Evolutionary conservation across 257 asterid species (phyloP).

Genomic region (Coffea eugenioides): DNA sequence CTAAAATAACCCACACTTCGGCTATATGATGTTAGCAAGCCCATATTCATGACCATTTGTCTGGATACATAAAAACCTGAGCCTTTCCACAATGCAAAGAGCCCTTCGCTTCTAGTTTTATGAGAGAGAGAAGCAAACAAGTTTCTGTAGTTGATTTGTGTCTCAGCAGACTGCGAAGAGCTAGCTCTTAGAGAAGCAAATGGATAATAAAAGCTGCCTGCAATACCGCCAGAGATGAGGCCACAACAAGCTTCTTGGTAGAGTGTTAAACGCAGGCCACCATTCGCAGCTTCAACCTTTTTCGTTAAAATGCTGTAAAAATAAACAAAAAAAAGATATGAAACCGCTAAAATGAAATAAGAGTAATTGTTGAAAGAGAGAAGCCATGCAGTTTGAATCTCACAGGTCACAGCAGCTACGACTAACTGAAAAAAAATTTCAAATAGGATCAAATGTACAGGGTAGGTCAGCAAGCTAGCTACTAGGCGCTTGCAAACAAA

Average conservation of each 20-base stretch:
- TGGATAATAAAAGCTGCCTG: slow-evolving; percentile 6
- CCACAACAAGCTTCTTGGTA: slow-evolving; percentile 21
- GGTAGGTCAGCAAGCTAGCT: neutral
- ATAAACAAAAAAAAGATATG: neutral
- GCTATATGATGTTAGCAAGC: slow-evolving; percentile 14
- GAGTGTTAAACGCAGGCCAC: slow-evolving; percentile 18
- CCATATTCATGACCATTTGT: neutral
- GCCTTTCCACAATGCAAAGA: slow-evolving; percentile 21
- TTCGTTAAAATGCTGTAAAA: slow-evolving; percentile 6
- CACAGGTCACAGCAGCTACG: neutral
- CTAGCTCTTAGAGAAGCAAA: neutral
- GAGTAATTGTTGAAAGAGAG: neutral
- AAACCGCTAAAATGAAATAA: neutral
- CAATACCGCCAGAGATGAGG: slow-evolving; percentile 17
- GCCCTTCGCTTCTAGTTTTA: slow-evolving; percentile 12
- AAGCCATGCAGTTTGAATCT: neutral
- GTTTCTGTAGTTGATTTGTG: neutral
- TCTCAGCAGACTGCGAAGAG: neutral
- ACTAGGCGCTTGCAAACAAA: neutral
- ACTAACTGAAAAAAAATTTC: too few species aligned
- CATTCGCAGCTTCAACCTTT: slow-evolving; percentile 13
- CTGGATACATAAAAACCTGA: too few species aligned
- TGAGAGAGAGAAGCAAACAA: slow-evolving; percentile 4
- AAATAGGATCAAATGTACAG: neutral
- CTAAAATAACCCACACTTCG: slow-evolving; percentile 14